Conservation (phyloP, 371 early-diverging fungal genomes). For the Mucor racemosus region DNA sequence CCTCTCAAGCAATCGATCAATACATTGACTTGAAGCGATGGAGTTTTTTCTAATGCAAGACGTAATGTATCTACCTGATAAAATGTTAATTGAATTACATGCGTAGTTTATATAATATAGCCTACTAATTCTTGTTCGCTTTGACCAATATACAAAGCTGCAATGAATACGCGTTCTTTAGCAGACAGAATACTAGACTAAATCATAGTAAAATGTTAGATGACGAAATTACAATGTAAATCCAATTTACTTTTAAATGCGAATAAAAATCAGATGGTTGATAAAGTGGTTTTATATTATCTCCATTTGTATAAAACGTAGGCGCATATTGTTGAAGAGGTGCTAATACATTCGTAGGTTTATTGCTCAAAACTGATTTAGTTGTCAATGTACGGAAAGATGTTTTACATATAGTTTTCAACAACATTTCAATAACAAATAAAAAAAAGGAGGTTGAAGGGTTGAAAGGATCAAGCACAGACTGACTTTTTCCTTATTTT, state of each 20-base stretch:
- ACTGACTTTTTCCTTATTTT: not conserved
- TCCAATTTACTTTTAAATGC: conserved; percentile 34
- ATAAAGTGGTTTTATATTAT: conserved; percentile 43
- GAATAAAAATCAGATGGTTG: conserved; percentile 57
- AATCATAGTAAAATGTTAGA: conserved; percentile 1
- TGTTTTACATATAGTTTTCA: conserved; percentile 8
- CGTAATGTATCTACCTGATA: conserved; percentile 61
- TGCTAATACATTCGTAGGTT: conserved; percentile 12
- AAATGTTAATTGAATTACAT: not conserved
- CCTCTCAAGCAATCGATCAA: conserved; percentile 90
- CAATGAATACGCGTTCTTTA: conserved; percentile 75
- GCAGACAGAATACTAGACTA: conserved; percentile 70
- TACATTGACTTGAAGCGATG: conserved; percentile 66
- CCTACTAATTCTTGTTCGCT: conserved; percentile 79
- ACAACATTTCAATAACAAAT: not conserved
- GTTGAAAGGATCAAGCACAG: not conserved
- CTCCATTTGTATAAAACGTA: conserved; percentile 33
- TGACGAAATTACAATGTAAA: not conserved
- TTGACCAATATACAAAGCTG: conserved; percentile 89
- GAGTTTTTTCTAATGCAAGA: conserved; percentile 57
- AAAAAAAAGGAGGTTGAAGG: not conserved
- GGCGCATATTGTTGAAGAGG: conserved; percentile 34
- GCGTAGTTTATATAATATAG: not conserved
- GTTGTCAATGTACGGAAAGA: conserved; percentile 21
- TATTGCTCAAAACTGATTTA: not conserved